Evolutionary conservation across 1,284 basidiomycete genomes (phyloP).

Genomic region (Acaromyces ingoldii): DNA sequence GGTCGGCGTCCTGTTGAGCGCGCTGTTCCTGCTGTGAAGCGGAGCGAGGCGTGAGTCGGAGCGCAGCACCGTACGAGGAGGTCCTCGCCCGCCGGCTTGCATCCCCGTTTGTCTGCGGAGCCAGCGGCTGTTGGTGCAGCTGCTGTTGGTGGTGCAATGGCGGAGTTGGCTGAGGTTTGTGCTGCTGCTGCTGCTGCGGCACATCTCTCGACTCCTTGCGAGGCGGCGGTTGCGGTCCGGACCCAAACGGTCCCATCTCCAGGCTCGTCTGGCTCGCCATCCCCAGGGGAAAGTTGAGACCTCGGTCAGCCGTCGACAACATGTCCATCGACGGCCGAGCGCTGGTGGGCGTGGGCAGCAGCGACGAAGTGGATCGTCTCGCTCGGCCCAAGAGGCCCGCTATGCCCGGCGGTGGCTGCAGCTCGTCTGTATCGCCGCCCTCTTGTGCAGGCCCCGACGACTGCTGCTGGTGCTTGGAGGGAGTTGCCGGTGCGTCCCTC

Average conservation of each 20-base stretch:
- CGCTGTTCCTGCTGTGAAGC: too few species aligned
- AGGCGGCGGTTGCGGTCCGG: conserved; percentile 11
- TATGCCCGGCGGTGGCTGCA: conserved; percentile 6
- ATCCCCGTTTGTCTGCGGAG: too few species aligned
- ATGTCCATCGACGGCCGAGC: conserved; percentile 18
- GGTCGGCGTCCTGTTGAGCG: background rate
- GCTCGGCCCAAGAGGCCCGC: conserved; percentile 7
- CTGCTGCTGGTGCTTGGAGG: conserved; percentile 3
- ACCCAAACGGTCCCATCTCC: conserved; percentile 40
- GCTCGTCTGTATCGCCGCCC: background rate
- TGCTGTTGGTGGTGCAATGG: too few species aligned
- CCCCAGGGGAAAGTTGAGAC: conserved; percentile 29
- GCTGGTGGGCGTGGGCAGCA: background rate
- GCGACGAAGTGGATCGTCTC: conserved; percentile 13
- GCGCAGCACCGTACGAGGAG: too few species aligned
- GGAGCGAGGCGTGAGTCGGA: too few species aligned
- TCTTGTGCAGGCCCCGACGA: background rate
- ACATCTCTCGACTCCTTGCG: too few species aligned
- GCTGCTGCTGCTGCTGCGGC: too few species aligned
- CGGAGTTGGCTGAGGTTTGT: too few species aligned
- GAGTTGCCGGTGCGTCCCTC: background rate
- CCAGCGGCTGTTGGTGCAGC: too few species aligned
- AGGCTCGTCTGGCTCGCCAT: conserved; percentile 36
- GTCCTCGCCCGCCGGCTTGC: too few species aligned
- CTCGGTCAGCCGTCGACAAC: background rate